These are phyloP conservation scores for Sclerotinia glacialis DNA, from an alignment of 2,329 filamentous ascomycete species.

Conservation along the genomic window DNA sequence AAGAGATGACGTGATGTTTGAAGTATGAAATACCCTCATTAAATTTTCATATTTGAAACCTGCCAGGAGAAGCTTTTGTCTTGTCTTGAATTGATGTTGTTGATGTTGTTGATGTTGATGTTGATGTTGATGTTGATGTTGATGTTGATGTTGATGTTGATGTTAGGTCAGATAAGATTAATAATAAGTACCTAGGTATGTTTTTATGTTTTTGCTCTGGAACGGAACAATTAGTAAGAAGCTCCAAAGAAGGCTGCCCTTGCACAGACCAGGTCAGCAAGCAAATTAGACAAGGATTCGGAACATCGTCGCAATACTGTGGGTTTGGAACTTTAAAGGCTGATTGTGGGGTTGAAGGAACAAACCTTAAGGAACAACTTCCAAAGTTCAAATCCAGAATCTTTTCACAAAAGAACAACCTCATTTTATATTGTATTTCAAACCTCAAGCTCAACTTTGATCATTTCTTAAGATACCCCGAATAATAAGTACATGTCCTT, in stretches of 20 bases:
- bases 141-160: background rate
- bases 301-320: slow-evolving; percentile 7
- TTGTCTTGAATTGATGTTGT: background rate
- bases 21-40: background rate
- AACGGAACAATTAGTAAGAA: background rate
- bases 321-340: slow-evolving; percentile 8
- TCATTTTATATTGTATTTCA: background rate
- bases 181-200: too few relatives aligned
- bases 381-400: slow-evolving; percentile 12
- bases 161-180: background rate
- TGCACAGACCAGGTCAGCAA: slow-evolving; percentile 4
- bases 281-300: slow-evolving; percentile 6
- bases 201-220: background rate
- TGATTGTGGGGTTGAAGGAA: slow-evolving; percentile 15
- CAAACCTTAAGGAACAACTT: slow-evolving; percentile 3
- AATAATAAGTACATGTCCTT: background rate
- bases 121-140: background rate
- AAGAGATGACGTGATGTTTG: slow-evolving; percentile 2
- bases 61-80: background rate
- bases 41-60: background rate
- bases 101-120: background rate
- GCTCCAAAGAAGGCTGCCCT: background rate
- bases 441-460: slow-evolving; percentile 1
- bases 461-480: slow-evolving; percentile 2
- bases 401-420: slow-evolving; percentile 7